Conservation (phyloP, 148 eudicot genomes). For the Polygonum aviculare region DNA sequence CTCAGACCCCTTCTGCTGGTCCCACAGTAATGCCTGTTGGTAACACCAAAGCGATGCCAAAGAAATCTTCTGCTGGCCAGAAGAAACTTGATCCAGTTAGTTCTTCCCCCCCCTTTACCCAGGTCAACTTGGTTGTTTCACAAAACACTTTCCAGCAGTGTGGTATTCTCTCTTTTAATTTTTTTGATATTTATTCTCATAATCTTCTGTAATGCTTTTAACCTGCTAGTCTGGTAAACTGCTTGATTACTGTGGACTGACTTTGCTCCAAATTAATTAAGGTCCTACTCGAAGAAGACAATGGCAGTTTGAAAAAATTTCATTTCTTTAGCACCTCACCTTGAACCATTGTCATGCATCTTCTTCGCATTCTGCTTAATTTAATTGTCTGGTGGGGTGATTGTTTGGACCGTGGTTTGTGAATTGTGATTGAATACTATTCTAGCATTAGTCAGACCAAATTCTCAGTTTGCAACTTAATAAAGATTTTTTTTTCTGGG, state of each 20-base stretch:
- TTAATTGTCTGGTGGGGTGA: background rate
- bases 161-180: background rate
- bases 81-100: slow-evolving; percentile 71
- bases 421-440: background rate
- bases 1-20: slow-evolving; percentile 33
- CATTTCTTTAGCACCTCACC: background rate
- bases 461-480: too few relatives aligned
- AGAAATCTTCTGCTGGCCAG: slow-evolving; percentile 51
- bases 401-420: background rate
- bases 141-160: background rate
- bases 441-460: background rate
- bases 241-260: background rate
- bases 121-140: slow-evolving; percentile 32
- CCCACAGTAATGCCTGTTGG: slow-evolving; percentile 27
- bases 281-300: too few relatives aligned
- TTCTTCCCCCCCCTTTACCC: slow-evolving; percentile 62
- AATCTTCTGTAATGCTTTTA: slow-evolving; percentile 1
- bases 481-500: background rate
- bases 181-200: background rate
- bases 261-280: background rate
- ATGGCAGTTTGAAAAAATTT: background rate
- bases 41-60: slow-evolving; percentile 42
- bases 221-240: background rate
- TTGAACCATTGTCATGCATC: background rate
- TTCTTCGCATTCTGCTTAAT: background rate